Evolutionary conservation across 1,284 basidiomycete genomes (phyloP).

Genomic region (Melampsora occidentalis): DNA sequence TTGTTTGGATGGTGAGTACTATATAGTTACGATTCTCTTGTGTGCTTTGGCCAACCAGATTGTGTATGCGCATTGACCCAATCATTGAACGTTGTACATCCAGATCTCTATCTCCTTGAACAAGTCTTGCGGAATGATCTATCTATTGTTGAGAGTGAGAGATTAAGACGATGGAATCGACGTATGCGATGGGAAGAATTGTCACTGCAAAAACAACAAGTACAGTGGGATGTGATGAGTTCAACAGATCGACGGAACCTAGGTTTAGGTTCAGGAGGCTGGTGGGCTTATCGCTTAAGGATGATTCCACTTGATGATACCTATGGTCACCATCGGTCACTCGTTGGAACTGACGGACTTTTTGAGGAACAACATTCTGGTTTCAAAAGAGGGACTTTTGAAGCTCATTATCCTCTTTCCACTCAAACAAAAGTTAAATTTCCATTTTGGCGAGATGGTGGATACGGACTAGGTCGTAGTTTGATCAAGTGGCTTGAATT

Average conservation of each 20-base stretch:
- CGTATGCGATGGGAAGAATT: slow-evolving; percentile 30
- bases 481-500: slow-evolving; percentile 28
- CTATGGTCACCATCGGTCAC: slow-evolving; percentile 30
- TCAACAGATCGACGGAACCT: slow-evolving; percentile 7
- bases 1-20: slow-evolving; percentile 19
- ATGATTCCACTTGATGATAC: not conserved
- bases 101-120: slow-evolving; percentile 43
- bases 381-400: slow-evolving; percentile 25
- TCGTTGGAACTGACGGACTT: slow-evolving; percentile 20
- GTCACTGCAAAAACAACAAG: not conserved
- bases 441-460: slow-evolving; percentile 39
- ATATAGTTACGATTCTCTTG: too few species aligned
- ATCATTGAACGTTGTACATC: not conserved
- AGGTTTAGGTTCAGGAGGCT: slow-evolving; percentile 25
- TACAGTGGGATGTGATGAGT: slow-evolving; percentile 7
- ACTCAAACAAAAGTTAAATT: not conserved
- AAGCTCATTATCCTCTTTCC: slow-evolving; percentile 40
- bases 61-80: too few species aligned
- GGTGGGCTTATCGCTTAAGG: slow-evolving; percentile 30
- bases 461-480: slow-evolving; percentile 28
- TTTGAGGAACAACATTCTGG: not conserved
- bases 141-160: slow-evolving; percentile 23
- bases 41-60: too few species aligned
- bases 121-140: slow-evolving; percentile 22
- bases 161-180: slow-evolving; percentile 34